These are phyloP conservation scores for Malassezia brasiliensis DNA, from an alignment of 1,284 basidiomycete genomes.

Conservation along the genomic window DNA sequence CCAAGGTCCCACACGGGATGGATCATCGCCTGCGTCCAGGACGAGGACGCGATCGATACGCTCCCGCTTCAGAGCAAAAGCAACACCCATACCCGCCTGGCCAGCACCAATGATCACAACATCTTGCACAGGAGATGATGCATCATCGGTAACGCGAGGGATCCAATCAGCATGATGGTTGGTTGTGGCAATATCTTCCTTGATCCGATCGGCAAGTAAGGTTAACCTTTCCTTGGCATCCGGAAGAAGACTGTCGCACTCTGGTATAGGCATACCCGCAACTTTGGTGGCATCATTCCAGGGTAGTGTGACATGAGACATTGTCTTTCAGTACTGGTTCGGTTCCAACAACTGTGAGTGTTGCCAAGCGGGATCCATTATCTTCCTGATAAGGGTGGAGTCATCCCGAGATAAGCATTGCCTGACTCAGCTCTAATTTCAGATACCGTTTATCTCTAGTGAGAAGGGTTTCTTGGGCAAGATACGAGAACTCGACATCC, in stretches of 20 bases:
- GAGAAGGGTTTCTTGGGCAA: too few species aligned
- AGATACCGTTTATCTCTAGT: too few species aligned
- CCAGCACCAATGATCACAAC: slow-evolving; percentile 9
- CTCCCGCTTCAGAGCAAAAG: slow-evolving; percentile 8
- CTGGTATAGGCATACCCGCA: neutral
- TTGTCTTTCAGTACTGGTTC: neutral
- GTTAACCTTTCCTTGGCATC: neutral
- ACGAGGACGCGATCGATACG: slow-evolving; percentile 10
- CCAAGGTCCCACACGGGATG: slow-evolving; percentile 8
- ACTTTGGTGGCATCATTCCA: neutral
- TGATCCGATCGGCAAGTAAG: neutral
- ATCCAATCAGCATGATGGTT: slow-evolving; percentile 13
- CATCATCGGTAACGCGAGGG: neutral
- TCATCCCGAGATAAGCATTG: too few species aligned
- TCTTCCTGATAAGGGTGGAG: too few species aligned
- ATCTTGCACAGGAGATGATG: neutral
- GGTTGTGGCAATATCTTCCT: slow-evolving; percentile 5
- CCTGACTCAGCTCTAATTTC: too few species aligned
- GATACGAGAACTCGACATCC: too few species aligned
- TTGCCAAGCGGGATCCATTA: too few species aligned
- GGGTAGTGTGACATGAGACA: neutral
- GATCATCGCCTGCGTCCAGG: slow-evolving; percentile 6
- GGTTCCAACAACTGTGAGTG: too few species aligned
- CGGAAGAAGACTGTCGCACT: neutral
- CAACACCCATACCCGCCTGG: slow-evolving; percentile 8